A percentile compares a stretch with the other conserved stretches of the same genome.
Evolutionary conservation across 148 eudicot genomes (phyloP).

Genomic region (Silene uniflora): DNA sequence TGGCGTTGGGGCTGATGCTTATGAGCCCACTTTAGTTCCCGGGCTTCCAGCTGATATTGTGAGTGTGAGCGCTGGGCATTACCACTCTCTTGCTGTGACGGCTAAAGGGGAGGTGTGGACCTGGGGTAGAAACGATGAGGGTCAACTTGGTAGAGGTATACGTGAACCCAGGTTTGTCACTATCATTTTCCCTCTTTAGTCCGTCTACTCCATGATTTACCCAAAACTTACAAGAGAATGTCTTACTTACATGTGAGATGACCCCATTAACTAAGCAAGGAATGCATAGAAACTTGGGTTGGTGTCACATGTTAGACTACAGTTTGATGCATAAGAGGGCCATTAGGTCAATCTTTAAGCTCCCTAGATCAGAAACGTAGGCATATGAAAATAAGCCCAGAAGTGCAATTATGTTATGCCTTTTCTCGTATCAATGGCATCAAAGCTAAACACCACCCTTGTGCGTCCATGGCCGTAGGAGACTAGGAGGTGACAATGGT

Average conservation of each 20-base stretch:
- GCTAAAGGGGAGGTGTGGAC: constrained; percentile 79
- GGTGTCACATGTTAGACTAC: neutral
- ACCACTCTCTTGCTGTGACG: constrained; percentile 92
- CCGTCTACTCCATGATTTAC: neutral
- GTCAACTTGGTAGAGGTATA: constrained; percentile 77
- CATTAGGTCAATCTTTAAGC: neutral
- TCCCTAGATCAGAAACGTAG: neutral
- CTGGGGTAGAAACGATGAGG: constrained; percentile 88
- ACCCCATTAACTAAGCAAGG: neutral
- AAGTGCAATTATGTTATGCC: neutral
- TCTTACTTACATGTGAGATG: neutral
- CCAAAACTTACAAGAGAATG: neutral
- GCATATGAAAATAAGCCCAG: neutral
- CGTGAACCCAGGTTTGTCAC: constrained; percentile 56
- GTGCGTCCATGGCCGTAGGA: no score
- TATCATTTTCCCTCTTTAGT: neutral
- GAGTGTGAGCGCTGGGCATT: constrained; percentile 72
- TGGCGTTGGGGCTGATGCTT: constrained; percentile 71
- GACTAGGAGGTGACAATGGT: no score
- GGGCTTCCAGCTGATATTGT: constrained; percentile 65
- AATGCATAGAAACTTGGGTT: neutral
- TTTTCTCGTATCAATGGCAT: neutral
- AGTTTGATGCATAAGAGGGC: neutral
- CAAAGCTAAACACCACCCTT: no score
- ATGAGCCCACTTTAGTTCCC: constrained; percentile 72